Evolutionary conservation across 169 alveolate genomes (phyloP).

Genomic region (Plasmodium berghei): DNA sequence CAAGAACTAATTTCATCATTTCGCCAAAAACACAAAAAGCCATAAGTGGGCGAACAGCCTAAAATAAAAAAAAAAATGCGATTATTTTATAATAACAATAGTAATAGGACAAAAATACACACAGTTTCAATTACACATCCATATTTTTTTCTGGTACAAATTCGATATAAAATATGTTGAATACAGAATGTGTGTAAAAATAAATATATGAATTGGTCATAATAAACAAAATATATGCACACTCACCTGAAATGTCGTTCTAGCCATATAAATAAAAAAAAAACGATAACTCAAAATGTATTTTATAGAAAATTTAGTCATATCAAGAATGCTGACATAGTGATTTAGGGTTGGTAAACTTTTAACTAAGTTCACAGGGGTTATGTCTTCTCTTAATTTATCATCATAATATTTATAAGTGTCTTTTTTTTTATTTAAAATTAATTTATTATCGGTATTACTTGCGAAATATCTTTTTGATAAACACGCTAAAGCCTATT

Average conservation of each 20-base stretch:
- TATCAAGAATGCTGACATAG: constrained; percentile 81
- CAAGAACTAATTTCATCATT: constrained; percentile 88
- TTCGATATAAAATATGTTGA: too few relatives aligned
- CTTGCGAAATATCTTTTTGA: constrained; percentile 27
- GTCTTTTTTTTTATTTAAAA: constrained; percentile 19
- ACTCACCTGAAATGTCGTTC: constrained; percentile 90
- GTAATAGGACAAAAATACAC: background rate
- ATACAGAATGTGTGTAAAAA: background rate
- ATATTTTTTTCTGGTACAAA: background rate
- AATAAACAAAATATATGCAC: background rate
- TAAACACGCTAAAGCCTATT: constrained; percentile 24
- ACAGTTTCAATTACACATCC: background rate
- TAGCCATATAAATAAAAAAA: constrained; percentile 90
- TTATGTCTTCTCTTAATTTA: constrained; percentile 39
- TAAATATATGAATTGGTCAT: background rate
- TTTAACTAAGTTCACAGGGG: constrained; percentile 38
- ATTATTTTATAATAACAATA: background rate
- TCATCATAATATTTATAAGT: constrained; percentile 40
- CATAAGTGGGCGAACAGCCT: constrained; percentile 91
- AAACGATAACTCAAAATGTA: constrained; percentile 87
- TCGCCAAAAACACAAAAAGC: constrained; percentile 92
- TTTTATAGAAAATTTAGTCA: constrained; percentile 84
- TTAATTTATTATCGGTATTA: constrained; percentile 9
- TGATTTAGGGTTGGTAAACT: constrained; percentile 69
- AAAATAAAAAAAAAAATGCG: constrained; percentile 4